These are phyloP conservation scores for Boletus coffeatus DNA, from an alignment of 1,284 basidiomycete species.

Conservation along the genomic window DNA sequence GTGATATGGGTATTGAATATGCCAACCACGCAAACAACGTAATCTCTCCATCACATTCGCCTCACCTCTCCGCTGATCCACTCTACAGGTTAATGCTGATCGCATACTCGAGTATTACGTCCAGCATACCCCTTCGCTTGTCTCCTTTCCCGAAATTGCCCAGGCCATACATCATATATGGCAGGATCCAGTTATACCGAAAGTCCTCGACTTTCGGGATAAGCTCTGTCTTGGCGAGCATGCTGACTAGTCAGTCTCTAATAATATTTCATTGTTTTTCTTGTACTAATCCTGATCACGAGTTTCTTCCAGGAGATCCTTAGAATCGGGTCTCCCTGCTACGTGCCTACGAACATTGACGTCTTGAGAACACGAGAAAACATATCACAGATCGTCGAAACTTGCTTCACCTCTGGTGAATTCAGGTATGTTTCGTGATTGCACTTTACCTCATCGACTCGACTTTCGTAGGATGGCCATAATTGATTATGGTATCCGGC, in stretches of 20 bases:
- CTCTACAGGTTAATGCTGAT: neutral
- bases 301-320: conserved; percentile 2
- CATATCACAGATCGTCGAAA: neutral
- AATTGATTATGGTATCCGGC: neutral
- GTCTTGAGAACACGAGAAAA: conserved; percentile 1
- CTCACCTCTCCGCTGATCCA: neutral
- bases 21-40: conserved; percentile 1
- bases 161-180: conserved; percentile 2
- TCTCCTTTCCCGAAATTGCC: neutral
- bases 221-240: neutral
- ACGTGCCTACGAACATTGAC: neutral
- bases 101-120: neutral
- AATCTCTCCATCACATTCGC: neutral
- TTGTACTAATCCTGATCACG: neutral
- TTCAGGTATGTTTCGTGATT: conserved; percentile 1
- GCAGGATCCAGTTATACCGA: conserved; percentile 6
- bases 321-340: conserved; percentile 3
- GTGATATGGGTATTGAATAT: neutral
- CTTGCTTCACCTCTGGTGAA: neutral
- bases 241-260: conserved; percentile 7
- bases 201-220: neutral
- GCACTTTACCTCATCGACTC: neutral
- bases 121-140: neutral
- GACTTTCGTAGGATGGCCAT: neutral
- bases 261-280: neutral